Base-by-base conservation (phyloP, 306 rosid species). In the Abrus pulchellus region DNA sequence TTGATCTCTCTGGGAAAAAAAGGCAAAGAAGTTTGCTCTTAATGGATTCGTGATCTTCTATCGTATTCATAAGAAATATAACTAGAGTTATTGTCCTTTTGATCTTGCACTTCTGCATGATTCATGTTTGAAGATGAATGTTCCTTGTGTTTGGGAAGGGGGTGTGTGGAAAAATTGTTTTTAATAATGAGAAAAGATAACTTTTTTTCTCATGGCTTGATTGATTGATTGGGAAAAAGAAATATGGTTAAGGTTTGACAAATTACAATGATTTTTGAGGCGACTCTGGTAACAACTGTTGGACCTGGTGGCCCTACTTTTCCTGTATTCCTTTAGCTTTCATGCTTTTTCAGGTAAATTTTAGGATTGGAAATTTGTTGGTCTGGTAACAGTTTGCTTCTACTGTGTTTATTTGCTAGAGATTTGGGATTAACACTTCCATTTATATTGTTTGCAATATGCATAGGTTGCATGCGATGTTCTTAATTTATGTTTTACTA, bases 401-500 rank as follows among this genome's bases (percentile, higher is more conserved):
- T n/a, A 20, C 36, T 55, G 14, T 36, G 38, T 36, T 71, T 28
- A 27, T 64, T 1, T 72, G 34, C 41, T 47, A n/a, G 80, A 3
- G 28, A 56, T 78, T 11, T 53, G 65, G 44, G 78, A 41, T 57
- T 77, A 77, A 67, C 40, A 44, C 40, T 50, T 45, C 34, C 50
- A 11, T 72, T 20, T 32, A 38, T 56, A 55, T 70, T 72, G 67
- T 59, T 80, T 67, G 40, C 38, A n/a, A 63, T 65, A 56, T 68
- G 48, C 63, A 2, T 65, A 68, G 29, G 36, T 54, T 33, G 28
- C 32, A 30, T 74, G 67, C 74, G 28, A 44, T 75, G 56, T 79
- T 63, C 3, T 75, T 56, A 27, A 32, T 32, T 66, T 63, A 27
- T 79, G 45, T 52, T 63, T 83, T 55, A 63, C 82, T 47, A 67